phyloP scores from a whole-genome alignment of 352 stramenopile genomes.

The Thalassiosira hispida region DNA sequence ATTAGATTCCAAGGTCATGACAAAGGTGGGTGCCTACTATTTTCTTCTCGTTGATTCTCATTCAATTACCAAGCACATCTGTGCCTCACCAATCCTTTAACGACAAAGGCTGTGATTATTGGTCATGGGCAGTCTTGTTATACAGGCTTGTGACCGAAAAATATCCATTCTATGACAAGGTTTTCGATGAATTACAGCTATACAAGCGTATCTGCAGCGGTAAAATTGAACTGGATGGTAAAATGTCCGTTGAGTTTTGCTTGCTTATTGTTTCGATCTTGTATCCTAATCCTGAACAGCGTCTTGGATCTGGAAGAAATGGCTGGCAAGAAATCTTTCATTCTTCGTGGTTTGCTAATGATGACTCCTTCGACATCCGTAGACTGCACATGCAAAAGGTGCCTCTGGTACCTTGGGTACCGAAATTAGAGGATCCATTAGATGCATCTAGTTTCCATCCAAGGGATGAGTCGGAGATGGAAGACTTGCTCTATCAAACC shows the following conservation, averaged over 20 bases:
- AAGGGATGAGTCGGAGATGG: slow-evolving; percentile 58
- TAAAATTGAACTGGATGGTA: slow-evolving; percentile 82
- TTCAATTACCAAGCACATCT: too few relatives aligned
- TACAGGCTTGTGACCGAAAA: slow-evolving; percentile 87
- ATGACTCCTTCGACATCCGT: slow-evolving; percentile 25
- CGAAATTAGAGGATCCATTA: slow-evolving; percentile 86
- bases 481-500: slow-evolving; percentile 31
- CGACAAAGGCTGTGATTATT: slow-evolving; percentile 88
- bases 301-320: slow-evolving; percentile 52
- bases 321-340: slow-evolving; percentile 53
- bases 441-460: slow-evolving; percentile 90
- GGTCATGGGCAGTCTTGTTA: slow-evolving; percentile 81
- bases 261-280: slow-evolving; percentile 9
- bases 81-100: not conserved
- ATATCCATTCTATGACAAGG: slow-evolving; percentile 87
- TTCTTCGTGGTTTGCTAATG: slow-evolving; percentile 30
- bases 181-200: slow-evolving; percentile 89
- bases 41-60: not conserved
- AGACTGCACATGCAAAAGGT: slow-evolving; percentile 76
- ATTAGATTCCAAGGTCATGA: slow-evolving; percentile 37
- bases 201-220: slow-evolving; percentile 91
- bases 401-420: slow-evolving; percentile 86
- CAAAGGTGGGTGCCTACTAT: too few relatives aligned
- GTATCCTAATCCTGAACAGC: slow-evolving; percentile 20
- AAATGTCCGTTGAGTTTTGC: slow-evolving; percentile 39